Evolutionary conservation across 2,329 filamentous ascomycete genomes (phyloP), one percentile per base, ranked within the genome.

Genomic region (Phialemonium atrogriseum): DNA sequence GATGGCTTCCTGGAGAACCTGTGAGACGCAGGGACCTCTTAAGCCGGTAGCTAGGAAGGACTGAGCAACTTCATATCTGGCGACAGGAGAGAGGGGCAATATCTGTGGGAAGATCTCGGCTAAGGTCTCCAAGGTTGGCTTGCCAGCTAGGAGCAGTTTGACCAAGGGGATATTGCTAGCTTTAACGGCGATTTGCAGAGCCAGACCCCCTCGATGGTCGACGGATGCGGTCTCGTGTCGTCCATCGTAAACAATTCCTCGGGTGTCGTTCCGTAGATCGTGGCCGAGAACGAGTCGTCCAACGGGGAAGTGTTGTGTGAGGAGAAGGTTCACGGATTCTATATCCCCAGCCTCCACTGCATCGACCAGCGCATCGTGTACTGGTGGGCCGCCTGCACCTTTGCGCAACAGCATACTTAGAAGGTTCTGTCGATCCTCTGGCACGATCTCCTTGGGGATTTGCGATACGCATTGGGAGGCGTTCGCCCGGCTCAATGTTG

Each of bases 1-100:
- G 24, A 76, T 64, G n/a, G 66, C 66, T 15, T 66, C 60, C 36
- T 73, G 65, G 2, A 77, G 46, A 2, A 68, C 68, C 0, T 54
- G 54, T 26, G 73, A 61, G 5, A 76, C 52, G 22, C 55, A 57
- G 3, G 61, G 54, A 0, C 62, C 64, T 1, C 65, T 54, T 5
- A 74, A 45, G 2, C 70, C 66, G 2, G 62, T 60, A 7, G 58
- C 50, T 4, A 77, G 49, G 27, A 77, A 73, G 5, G 60, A 41
- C 31, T 71, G 63, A 2, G 64, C 58, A 44, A 73, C 65, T 8
- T 57, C 52, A 31, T 66, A 66, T 7, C 70, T 60, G 30, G 65
- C 59, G 14, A 53, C 44, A 1, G 54, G 40, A 0, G 61, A 46
- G 1, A 75, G 50, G 11, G 54, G 60, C 30, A 55, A 57, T 3